Evolutionary conservation across 768 basidiomycete genomes (phyloP).

Genomic region (Hydnomerulius pinastri): DNA sequence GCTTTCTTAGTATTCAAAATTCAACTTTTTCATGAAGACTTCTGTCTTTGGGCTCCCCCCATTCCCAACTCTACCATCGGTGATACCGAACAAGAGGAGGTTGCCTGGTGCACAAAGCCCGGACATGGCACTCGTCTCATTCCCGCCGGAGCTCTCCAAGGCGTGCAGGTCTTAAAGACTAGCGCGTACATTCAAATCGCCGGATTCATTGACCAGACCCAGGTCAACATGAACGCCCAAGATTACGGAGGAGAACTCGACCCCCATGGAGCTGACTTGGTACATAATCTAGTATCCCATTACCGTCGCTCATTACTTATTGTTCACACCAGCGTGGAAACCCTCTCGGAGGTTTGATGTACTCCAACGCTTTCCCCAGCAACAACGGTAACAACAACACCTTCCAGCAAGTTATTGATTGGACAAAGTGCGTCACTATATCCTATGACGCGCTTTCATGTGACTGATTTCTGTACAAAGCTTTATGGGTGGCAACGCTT

Average conservation of each 20-base stretch:
- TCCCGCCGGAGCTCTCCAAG: constrained; percentile 59
- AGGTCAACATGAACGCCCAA: constrained; percentile 47
- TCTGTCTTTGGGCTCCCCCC: constrained; percentile 67
- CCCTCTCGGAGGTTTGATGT: constrained; percentile 72
- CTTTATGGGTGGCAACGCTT: constrained; percentile 66
- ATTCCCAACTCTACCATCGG: constrained; percentile 54
- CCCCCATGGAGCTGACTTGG: constrained; percentile 70
- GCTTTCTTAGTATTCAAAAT: constrained; percentile 19
- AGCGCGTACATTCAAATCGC: constrained; percentile 58
- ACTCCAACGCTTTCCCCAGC: constrained; percentile 55
- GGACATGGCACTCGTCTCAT: constrained; percentile 72
- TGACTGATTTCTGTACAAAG: constrained; percentile 36
- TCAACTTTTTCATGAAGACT: constrained; percentile 48
- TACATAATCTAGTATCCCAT: constrained; percentile 24
- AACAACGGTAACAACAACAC: constrained; percentile 40
- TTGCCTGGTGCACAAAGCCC: constrained; percentile 73
- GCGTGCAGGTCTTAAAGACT: constrained; percentile 64
- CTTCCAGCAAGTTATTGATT: constrained; percentile 59
- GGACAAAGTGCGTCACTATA: constrained; percentile 53
- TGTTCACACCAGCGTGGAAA: constrained; percentile 62
- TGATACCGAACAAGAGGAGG: constrained; percentile 64
- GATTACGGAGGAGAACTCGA: constrained; percentile 82
- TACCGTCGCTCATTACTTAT: constrained; percentile 15
- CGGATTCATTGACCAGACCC: constrained; percentile 66
- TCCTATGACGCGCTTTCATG: background rate